Evolutionary conservation across 2,329 filamentous ascomycete species (phyloP).

Genomic region (Pseudogymnoascus sp.): DNA sequence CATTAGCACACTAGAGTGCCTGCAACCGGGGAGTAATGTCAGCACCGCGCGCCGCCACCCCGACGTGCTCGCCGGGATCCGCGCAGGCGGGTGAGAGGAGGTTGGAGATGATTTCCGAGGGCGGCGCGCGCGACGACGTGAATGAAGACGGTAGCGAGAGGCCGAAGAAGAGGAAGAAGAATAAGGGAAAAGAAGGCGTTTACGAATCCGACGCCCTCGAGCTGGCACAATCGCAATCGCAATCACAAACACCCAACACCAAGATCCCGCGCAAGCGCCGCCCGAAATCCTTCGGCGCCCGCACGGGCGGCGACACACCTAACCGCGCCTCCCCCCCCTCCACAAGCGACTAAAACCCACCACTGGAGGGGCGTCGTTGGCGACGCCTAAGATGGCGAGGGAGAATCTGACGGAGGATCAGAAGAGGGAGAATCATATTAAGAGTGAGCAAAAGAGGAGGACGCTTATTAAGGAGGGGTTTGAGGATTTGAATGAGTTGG

Average conservation of each 20-base stretch:
- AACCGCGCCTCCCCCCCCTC: constrained; percentile 17
- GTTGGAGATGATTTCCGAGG: constrained; percentile 15
- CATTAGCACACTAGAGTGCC: constrained; percentile 49
- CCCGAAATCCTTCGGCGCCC: constrained; percentile 20
- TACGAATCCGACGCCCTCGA: constrained; percentile 35
- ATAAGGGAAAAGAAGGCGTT: constrained; percentile 42
- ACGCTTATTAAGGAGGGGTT: constrained; percentile 76
- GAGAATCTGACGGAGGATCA: constrained; percentile 69
- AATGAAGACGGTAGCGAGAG: constrained; percentile 32
- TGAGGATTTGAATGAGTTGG: constrained; percentile 68
- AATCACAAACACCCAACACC: constrained; percentile 24
- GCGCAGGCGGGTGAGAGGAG: constrained; percentile 20
- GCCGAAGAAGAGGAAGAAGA: constrained; percentile 49
- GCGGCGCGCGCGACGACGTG: constrained; percentile 27
- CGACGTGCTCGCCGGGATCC: constrained; percentile 27
- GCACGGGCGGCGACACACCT: constrained; percentile 25
- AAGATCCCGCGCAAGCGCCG: constrained; percentile 27
- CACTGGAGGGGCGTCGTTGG: constrained; percentile 16
- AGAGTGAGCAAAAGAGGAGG: constrained; percentile 79
- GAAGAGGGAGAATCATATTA: constrained; percentile 79
- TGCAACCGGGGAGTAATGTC: constrained; percentile 50
- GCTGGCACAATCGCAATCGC: constrained; percentile 22
- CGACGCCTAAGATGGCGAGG: constrained; percentile 41
- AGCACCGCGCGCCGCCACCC: constrained; percentile 56
- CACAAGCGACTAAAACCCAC: constrained; percentile 47